These are phyloP conservation scores for Solanum pinnatisectum DNA, from an alignment of 257 asterid genomes.

Conservation along the genomic window DNA sequence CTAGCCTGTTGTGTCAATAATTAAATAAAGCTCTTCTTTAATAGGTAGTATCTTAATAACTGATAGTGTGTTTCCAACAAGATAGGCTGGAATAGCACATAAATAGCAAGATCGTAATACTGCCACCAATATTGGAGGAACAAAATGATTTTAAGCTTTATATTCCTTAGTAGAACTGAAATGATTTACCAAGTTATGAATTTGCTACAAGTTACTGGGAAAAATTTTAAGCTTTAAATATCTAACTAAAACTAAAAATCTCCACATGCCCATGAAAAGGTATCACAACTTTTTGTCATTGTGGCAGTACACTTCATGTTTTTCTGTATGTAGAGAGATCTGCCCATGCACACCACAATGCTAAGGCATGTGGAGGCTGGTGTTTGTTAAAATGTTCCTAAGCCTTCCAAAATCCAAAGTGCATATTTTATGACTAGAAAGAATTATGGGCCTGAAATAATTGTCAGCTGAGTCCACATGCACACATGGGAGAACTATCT, in stretches of 20 bases:
- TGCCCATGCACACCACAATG: background rate
- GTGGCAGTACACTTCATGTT: background rate
- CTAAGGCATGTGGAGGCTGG: background rate
- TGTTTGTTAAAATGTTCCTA: background rate
- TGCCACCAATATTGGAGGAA: background rate
- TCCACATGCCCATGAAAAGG: background rate
- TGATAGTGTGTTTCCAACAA: background rate
- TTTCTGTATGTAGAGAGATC: background rate
- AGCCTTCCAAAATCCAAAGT: background rate
- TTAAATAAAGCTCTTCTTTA: background rate
- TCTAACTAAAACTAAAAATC: background rate
- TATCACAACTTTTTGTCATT: background rate
- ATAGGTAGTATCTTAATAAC: background rate
- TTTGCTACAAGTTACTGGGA: background rate
- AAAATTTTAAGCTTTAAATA: background rate
- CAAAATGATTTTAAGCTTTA: background rate
- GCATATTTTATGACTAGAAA: background rate
- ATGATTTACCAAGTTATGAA: background rate
- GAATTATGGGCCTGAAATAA: background rate
- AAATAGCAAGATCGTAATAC: background rate
- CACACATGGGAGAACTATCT: background rate
- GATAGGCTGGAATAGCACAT: background rate
- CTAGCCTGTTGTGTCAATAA: background rate
- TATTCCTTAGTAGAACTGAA: background rate
- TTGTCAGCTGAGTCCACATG: background rate